phyloP scores from a whole-genome alignment of 2,329 filamentous ascomycete genomes.

The Pezicula rhizophila region DNA sequence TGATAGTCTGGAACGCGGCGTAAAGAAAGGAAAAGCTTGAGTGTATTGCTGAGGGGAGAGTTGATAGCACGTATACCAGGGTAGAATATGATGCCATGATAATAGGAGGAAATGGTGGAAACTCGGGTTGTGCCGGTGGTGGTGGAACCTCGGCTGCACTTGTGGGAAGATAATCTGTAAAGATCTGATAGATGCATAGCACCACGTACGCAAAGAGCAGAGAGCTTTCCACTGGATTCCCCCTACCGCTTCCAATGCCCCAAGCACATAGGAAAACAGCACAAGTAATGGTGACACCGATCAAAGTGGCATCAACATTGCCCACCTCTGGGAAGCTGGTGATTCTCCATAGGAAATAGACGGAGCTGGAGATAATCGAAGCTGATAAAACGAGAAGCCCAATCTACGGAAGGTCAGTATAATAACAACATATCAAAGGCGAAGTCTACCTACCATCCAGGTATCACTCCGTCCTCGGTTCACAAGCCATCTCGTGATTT shows the following conservation, averaged over 20 bases:
- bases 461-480: constrained; percentile 90
- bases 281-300: constrained; percentile 87
- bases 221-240: constrained; percentile 92
- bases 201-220: constrained; percentile 95
- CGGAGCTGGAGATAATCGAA: constrained; percentile 84
- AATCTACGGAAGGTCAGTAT: constrained; percentile 51
- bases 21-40: constrained; percentile 81
- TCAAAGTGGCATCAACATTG: constrained; percentile 86
- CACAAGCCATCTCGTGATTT: constrained; percentile 91
- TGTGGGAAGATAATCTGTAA: constrained; percentile 88
- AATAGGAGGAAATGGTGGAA: constrained; percentile 92
- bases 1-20: constrained; percentile 91
- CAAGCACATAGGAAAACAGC: constrained; percentile 89
- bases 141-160: constrained; percentile 51
- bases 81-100: constrained; percentile 99
- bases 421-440: background rate
- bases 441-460: constrained; percentile 72
- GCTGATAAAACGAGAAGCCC: constrained; percentile 80
- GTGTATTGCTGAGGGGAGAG: constrained; percentile 75
- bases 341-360: constrained; percentile 95
- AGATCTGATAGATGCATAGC: constrained; percentile 98
- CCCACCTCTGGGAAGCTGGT: constrained; percentile 89
- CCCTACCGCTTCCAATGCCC: constrained; percentile 88
- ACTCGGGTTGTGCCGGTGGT: constrained; percentile 65
- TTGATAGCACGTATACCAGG: constrained; percentile 74